Evolutionary conservation across 2,329 filamentous ascomycete species (phyloP).

Genomic region (Fusarium abutilonis): DNA sequence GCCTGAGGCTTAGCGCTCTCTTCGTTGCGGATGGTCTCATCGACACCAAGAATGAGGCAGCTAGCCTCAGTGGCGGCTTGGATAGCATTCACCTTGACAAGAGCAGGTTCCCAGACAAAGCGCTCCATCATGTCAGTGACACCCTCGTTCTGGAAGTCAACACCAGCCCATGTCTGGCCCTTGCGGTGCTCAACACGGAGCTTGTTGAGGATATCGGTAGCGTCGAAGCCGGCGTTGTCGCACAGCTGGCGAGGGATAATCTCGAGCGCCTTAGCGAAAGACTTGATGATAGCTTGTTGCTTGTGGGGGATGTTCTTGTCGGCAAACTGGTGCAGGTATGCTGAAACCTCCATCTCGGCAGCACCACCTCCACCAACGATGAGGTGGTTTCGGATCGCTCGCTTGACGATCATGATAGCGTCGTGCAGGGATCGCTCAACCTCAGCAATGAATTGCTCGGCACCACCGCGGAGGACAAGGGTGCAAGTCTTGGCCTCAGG

Average conservation of each 20-base stretch:
- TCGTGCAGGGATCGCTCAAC: slow-evolving; percentile 98
- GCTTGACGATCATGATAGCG: slow-evolving; percentile 99
- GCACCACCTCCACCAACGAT: slow-evolving; percentile 97
- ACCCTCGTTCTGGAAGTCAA: slow-evolving; percentile 93
- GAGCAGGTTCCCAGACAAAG: slow-evolving; percentile 96
- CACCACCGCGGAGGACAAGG: slow-evolving; percentile 90
- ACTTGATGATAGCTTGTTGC: slow-evolving; percentile 97
- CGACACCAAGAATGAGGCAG: slow-evolving; percentile 93
- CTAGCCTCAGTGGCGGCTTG: slow-evolving; percentile 95
- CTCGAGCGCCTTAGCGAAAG: slow-evolving; percentile 96
- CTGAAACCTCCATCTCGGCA: slow-evolving; percentile 94
- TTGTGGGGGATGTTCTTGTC: slow-evolving; percentile 94
- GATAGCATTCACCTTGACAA: slow-evolving; percentile 97
- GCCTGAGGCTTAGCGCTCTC: slow-evolving; percentile 87
- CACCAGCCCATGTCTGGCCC: slow-evolving; percentile 92
- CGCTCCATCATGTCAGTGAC: slow-evolving; percentile 93
- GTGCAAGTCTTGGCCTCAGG: slow-evolving; percentile 97
- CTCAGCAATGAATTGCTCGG: slow-evolving; percentile 99
- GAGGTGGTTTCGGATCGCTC: slow-evolving; percentile 90
- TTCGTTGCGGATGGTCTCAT: slow-evolving; percentile 99
- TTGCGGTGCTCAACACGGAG: slow-evolving; percentile 96
- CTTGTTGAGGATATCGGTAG: slow-evolving; percentile 96
- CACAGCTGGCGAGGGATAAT: slow-evolving; percentile 96
- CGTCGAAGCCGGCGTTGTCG: slow-evolving; percentile 98
- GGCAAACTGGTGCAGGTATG: slow-evolving; percentile 90